phyloP scores from a whole-genome alignment of 2,329 filamentous ascomycete genomes.

The Tolypocladium guangdongense region DNA sequence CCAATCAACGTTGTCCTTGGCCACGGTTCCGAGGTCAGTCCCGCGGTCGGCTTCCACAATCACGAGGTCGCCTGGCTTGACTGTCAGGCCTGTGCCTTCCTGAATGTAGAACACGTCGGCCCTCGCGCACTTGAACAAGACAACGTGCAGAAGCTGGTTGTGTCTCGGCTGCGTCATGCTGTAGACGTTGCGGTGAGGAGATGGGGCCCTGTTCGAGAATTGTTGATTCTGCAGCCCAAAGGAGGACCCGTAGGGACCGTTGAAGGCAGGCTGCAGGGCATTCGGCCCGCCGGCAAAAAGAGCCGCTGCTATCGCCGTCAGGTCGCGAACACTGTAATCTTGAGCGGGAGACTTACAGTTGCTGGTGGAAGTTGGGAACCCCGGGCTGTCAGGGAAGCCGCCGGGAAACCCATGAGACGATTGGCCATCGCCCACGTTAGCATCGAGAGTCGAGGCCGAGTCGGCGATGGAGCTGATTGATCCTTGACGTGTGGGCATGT shows the following conservation, averaged over 20 bases:
- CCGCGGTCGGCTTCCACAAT: conserved; percentile 97
- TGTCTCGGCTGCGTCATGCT: conserved; percentile 49
- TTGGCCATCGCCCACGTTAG: conserved; percentile 30
- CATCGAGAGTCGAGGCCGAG: conserved; percentile 34
- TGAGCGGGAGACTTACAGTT: conserved; percentile 24
- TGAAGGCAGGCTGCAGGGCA: conserved; percentile 16
- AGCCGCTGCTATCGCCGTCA: conserved; percentile 9
- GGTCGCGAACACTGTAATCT: not conserved
- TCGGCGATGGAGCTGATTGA: conserved; percentile 53
- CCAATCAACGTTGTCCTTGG: conserved; percentile 78
- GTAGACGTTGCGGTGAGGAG: conserved; percentile 52
- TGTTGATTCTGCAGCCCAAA: conserved; percentile 32
- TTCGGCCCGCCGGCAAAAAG: conserved; percentile 15
- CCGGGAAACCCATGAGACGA: conserved; percentile 30
- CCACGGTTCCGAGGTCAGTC: conserved; percentile 88
- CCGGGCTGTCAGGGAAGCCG: conserved; percentile 27
- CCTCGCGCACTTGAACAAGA: conserved; percentile 91
- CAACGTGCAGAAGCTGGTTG: conserved; percentile 71
- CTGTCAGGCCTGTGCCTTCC: conserved; percentile 82
- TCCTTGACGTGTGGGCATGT: conserved; percentile 52
- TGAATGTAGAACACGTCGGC: conserved; percentile 97
- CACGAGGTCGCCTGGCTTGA: conserved; percentile 86
- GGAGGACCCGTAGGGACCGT: conserved; percentile 32
- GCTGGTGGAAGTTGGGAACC: conserved; percentile 22
- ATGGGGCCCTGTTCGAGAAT: conserved; percentile 41